Evolutionary conservation across 1,284 basidiomycete species (phyloP).

Genomic region (Melanopsichium pennsylvanicum): DNA sequence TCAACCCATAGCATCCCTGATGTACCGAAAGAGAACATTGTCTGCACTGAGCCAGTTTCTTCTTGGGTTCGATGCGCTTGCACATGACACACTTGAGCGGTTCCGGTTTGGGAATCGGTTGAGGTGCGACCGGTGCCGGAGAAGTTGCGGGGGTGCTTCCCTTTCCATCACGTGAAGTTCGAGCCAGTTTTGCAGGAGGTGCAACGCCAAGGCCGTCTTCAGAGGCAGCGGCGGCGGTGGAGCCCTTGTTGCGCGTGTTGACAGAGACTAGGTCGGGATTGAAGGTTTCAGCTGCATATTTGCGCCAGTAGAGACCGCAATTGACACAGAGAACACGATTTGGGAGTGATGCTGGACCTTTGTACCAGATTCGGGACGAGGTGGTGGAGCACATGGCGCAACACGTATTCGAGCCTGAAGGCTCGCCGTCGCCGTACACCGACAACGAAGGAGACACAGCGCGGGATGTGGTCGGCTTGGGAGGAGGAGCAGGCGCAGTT

Average conservation of each 20-base stretch:
- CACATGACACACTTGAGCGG: constrained; percentile 61
- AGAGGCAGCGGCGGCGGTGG: constrained; percentile 27
- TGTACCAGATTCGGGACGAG: constrained; percentile 60
- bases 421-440: constrained; percentile 38
- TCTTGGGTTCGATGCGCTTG: constrained; percentile 58
- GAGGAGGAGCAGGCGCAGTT: constrained; percentile 12
- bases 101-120: constrained; percentile 32
- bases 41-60: constrained; percentile 55
- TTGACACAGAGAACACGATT: constrained; percentile 58
- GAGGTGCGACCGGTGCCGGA: constrained; percentile 15
- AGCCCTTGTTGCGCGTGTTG: constrained; percentile 45
- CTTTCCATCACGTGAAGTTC: constrained; percentile 39
- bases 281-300: constrained; percentile 62
- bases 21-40: constrained; percentile 61
- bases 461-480: constrained; percentile 43
- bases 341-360: constrained; percentile 48
- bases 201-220: constrained; percentile 60
- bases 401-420: constrained; percentile 19
- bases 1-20: constrained; percentile 59
- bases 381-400: constrained; percentile 61
- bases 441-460: constrained; percentile 57
- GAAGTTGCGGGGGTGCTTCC: constrained; percentile 14
- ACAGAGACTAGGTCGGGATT: constrained; percentile 49
- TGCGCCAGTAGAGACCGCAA: constrained; percentile 64
- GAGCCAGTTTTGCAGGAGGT: constrained; percentile 42